Percentiles rank a stretch among this genome's conserved stretches.
Evolutionary conservation across 2,329 filamentous ascomycete species (phyloP).

Genomic region (Aspergillus fructus): DNA sequence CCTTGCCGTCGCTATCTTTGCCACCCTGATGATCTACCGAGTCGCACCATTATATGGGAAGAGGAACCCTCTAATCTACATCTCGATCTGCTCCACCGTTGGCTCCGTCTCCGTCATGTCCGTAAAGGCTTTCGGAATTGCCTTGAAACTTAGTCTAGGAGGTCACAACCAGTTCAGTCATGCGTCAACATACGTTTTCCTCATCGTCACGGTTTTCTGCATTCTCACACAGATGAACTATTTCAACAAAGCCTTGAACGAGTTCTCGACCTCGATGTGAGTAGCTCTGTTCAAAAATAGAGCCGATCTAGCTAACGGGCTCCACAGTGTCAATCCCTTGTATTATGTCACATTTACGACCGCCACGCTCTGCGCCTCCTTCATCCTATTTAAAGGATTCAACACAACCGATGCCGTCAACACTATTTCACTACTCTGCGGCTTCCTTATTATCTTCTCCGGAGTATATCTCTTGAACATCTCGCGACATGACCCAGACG

Average conservation of each 20-base stretch:
- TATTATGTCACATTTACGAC: slow-evolving; percentile 99
- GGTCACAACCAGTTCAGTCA: slow-evolving; percentile 95
- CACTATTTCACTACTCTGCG: slow-evolving; percentile 86
- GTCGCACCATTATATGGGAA: slow-evolving; percentile 86
- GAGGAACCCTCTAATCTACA: slow-evolving; percentile 92
- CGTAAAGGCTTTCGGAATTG: slow-evolving; percentile 97
- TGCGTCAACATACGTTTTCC: slow-evolving; percentile 95
- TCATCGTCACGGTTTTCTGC: slow-evolving; percentile 88
- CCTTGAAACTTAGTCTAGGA: slow-evolving; percentile 87
- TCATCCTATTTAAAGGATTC: slow-evolving; percentile 93
- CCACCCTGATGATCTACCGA: slow-evolving; percentile 93
- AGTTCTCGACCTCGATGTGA: slow-evolving; percentile 96
- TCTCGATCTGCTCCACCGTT: slow-evolving; percentile 96
- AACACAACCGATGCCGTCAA: slow-evolving; percentile 91
- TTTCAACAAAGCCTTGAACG: slow-evolving; percentile 96
- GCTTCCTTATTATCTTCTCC: slow-evolving; percentile 92
- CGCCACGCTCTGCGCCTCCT: slow-evolving; percentile 87
- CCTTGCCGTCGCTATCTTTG: slow-evolving; percentile 74
- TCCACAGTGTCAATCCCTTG: slow-evolving; percentile 78
- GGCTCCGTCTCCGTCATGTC: slow-evolving; percentile 99
- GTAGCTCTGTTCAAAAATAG: slow-evolving; percentile 34
- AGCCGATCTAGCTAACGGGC: slow-evolving; percentile 8
- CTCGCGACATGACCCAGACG: slow-evolving; percentile 87
- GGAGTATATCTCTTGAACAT: slow-evolving; percentile 95
- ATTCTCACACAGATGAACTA: slow-evolving; percentile 99